phyloP scores from a whole-genome alignment of 768 basidiomycete genomes.

The Pleurotus citrinopileatus region DNA sequence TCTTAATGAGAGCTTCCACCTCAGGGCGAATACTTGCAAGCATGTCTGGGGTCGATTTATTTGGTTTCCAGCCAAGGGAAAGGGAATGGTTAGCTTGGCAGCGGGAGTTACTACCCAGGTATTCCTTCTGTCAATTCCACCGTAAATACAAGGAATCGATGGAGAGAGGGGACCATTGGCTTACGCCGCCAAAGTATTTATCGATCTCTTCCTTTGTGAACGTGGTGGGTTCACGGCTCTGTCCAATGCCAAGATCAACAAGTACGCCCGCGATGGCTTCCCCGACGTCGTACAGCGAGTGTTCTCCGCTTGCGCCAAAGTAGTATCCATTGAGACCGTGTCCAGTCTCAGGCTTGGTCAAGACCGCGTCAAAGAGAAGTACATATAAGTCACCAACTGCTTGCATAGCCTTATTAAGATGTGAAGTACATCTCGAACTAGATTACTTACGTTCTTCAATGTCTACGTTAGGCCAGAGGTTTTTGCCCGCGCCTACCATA shows the following conservation, averaged over 20 bases:
- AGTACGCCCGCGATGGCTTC: slow-evolving; percentile 14
- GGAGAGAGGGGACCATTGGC: not conserved
- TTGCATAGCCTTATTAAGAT: no score
- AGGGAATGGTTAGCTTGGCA: slow-evolving; percentile 32
- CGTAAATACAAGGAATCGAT: not conserved
- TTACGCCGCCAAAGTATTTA: slow-evolving; percentile 13
- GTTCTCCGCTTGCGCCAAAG: slow-evolving; percentile 21
- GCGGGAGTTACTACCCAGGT: slow-evolving; percentile 38
- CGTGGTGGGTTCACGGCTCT: slow-evolving; percentile 14
- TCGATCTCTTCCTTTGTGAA: slow-evolving; percentile 18
- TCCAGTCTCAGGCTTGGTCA: slow-evolving; percentile 11
- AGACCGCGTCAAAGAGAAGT: slow-evolving; percentile 14
- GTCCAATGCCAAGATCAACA: slow-evolving; percentile 14
- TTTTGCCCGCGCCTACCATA: slow-evolving; percentile 24
- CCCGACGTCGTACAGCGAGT: slow-evolving; percentile 15
- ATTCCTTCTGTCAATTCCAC: slow-evolving; percentile 21
- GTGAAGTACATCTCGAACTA: not conserved
- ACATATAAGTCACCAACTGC: slow-evolving; percentile 18
- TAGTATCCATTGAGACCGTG: slow-evolving; percentile 23
- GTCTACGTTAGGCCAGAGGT: slow-evolving; percentile 25
- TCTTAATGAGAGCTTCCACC: slow-evolving; percentile 24
- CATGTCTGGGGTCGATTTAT: slow-evolving; percentile 36
- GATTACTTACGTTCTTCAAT: slow-evolving; percentile 18
- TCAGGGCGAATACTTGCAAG: slow-evolving; percentile 39
- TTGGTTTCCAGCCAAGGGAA: slow-evolving; percentile 44